These are phyloP conservation scores for Penicillium sp. DNA, from an alignment of 2,329 filamentous ascomycete genomes.

Conservation along the genomic window DNA sequence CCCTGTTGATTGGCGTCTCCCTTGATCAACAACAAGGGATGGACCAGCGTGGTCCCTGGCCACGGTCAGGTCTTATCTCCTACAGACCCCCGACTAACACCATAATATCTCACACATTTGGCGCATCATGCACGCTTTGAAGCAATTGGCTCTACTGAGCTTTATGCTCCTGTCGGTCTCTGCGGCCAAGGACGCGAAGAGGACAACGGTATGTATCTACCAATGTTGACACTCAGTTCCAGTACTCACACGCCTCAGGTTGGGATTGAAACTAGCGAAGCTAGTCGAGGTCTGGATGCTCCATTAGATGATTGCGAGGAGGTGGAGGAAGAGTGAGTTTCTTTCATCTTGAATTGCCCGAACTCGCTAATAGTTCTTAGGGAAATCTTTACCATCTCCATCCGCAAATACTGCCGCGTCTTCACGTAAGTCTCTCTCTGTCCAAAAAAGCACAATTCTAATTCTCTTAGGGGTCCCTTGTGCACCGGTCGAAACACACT, in stretches of 20 bases:
- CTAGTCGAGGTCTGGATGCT: constrained; percentile 18
- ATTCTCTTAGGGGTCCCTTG: constrained; percentile 13
- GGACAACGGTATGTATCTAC: constrained; percentile 11
- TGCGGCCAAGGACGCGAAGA: constrained; percentile 10
- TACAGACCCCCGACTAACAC: not conserved
- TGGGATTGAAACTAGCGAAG: constrained; percentile 18
- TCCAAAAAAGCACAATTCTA: constrained; percentile 8
- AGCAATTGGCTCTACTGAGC: constrained; percentile 18
- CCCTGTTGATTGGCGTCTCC: constrained; percentile 2
- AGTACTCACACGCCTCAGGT: constrained; percentile 13
- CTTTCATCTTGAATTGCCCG: not conserved
- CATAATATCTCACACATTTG: not conserved
- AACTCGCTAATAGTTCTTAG: constrained; percentile 7
- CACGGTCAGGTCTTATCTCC: not conserved
- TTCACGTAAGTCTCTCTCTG: constrained; percentile 18
- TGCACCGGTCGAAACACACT: constrained; percentile 23
- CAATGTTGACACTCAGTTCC: not conserved
- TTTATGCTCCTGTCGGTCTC: constrained; percentile 19
- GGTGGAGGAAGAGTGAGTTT: constrained; percentile 22
- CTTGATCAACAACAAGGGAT: constrained; percentile 8
- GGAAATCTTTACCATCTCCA: constrained; percentile 18
- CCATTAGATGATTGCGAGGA: constrained; percentile 19
- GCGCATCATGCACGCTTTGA: constrained; percentile 20
- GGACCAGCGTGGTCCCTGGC: not conserved
- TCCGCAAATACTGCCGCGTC: constrained; percentile 21